phyloP scores from a whole-genome alignment of 345 rosid genomes.

The Eucalyptus sideroxylon region DNA sequence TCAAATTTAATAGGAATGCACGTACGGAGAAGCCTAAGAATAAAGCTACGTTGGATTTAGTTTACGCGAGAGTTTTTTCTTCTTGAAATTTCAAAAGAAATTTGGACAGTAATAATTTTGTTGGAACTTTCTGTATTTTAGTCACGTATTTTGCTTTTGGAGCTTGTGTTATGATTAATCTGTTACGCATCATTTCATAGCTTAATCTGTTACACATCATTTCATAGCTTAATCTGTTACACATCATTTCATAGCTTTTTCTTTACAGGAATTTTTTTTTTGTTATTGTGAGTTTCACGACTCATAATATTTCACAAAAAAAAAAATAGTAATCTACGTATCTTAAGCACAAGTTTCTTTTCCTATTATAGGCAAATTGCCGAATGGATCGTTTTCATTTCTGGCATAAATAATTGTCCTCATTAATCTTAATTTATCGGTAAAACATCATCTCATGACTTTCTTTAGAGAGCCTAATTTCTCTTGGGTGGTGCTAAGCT shows the following conservation, averaged over 20 bases:
- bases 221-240: neutral
- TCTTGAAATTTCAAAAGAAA: neutral
- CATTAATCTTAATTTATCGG: neutral
- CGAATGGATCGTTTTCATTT: neutral
- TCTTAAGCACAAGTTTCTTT: neutral
- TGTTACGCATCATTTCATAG: neutral
- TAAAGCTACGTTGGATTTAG: neutral
- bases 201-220: neutral
- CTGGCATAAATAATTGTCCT: neutral
- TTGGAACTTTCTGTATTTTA: neutral
- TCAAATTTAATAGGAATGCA: neutral
- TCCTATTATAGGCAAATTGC: neutral
- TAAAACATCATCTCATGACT: neutral
- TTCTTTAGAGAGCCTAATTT: neutral
- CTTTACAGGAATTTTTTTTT: neutral
- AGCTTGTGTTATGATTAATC: neutral
- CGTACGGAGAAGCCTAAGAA: neutral
- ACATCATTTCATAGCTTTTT: neutral
- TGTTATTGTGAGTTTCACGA: neutral
- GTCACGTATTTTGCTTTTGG: neutral
- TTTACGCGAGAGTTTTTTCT: neutral
- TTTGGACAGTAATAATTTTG: neutral
- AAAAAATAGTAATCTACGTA: too few relatives aligned
- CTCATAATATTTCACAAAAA: neutral
- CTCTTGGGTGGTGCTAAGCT: neutral